Percentiles rank a stretch among this genome's conserved stretches.
Conservation (phyloP, 2,329 filamentous ascomycete species). For the Venturia carpophila region DNA sequence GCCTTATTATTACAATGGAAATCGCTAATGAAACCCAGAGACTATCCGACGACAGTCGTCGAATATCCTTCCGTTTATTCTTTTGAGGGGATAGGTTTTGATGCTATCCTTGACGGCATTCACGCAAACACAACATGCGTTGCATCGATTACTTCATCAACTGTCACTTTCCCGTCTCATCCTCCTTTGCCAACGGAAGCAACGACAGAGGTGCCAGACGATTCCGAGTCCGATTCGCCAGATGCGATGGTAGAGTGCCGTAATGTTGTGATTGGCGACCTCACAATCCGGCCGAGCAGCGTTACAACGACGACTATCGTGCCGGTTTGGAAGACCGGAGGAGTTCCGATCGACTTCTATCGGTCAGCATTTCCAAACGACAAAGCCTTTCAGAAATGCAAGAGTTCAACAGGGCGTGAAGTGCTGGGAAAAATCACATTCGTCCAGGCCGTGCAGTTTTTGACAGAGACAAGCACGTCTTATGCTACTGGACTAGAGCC, state of each 20-base stretch:
- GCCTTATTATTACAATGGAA: background rate
- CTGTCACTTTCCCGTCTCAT: slow-evolving; percentile 1
- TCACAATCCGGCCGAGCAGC: background rate
- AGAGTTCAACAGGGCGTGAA: background rate
- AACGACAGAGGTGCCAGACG: background rate
- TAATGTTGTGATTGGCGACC: background rate
- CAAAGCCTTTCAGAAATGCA: background rate
- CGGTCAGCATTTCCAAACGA: background rate
- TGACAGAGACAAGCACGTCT: slow-evolving; percentile 9
- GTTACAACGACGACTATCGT: background rate
- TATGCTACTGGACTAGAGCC: background rate
- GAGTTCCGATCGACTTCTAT: background rate
- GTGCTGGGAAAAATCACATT: background rate
- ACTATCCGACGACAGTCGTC: background rate
- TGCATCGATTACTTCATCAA: background rate
- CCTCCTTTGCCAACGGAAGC: background rate
- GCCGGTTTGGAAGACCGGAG: background rate
- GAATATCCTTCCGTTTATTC: background rate
- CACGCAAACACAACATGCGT: slow-evolving; percentile 1
- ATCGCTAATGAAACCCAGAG: background rate
- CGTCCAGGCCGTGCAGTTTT: slow-evolving; percentile 15
- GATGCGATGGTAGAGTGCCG: background rate
- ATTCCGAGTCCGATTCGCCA: background rate
- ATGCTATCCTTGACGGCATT: background rate
- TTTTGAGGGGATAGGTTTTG: background rate